phyloP scores from a whole-genome alignment of 768 basidiomycete genomes.

The Kwoniella botswanensis region DNA sequence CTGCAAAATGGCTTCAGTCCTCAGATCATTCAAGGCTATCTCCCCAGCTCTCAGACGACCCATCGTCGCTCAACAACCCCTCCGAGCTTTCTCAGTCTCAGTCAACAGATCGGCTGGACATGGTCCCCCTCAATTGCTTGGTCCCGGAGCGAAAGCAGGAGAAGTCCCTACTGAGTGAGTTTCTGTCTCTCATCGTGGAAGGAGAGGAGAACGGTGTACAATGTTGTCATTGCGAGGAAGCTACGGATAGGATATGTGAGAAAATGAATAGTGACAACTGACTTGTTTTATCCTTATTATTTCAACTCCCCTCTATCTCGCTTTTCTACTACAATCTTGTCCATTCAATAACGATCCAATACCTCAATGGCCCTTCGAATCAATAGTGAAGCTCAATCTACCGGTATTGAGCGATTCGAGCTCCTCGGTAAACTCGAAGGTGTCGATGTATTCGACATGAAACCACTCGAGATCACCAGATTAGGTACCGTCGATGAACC shows the following conservation, averaged over 20 bases:
- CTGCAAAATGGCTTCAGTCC: constrained; percentile 41
- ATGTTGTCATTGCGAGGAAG: background rate
- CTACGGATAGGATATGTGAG: background rate
- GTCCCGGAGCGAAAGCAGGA: constrained; percentile 55
- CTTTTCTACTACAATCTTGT: background rate
- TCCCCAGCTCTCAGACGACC: constrained; percentile 22
- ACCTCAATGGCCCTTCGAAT: background rate
- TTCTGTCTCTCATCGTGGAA: background rate
- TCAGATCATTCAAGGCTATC: constrained; percentile 39
- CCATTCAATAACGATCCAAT: background rate
- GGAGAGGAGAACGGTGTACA: background rate
- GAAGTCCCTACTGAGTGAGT: constrained; percentile 57
- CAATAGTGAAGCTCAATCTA: constrained; percentile 75
- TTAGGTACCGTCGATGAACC: constrained; percentile 87
- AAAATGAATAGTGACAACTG: background rate
- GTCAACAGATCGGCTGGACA: constrained; percentile 38
- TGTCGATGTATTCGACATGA: constrained; percentile 84
- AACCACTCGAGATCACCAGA: constrained; percentile 80
- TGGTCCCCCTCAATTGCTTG: constrained; percentile 54
- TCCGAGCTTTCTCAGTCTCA: constrained; percentile 45
- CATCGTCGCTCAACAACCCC: constrained; percentile 11
- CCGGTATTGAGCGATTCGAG: constrained; percentile 95
- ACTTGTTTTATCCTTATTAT: background rate
- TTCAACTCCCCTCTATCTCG: background rate
- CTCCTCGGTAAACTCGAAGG: constrained; percentile 86